These are phyloP conservation scores for Zygnema circumcarinatum DNA, from an alignment of 139 green algal genomes.

Conservation along the genomic window DNA sequence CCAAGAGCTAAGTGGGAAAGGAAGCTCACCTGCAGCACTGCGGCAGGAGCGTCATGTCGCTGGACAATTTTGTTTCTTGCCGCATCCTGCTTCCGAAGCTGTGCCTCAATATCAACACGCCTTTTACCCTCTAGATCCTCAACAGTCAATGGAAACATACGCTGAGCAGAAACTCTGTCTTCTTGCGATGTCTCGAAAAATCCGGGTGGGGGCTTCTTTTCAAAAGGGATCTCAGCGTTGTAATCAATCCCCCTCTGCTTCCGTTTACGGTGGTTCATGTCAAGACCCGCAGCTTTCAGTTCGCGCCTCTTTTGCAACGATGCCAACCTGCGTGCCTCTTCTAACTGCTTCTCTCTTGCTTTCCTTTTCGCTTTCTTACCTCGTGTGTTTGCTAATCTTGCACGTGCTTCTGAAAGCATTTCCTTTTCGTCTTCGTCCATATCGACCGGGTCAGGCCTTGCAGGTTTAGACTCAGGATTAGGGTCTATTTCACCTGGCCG, in stretches of 20 bases:
- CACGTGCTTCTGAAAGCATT: constrained; percentile 96
- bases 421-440: constrained; percentile 99
- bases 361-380: constrained; percentile 99
- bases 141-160: constrained; percentile 85
- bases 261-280: constrained; percentile 65
- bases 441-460: constrained; percentile 92
- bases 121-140: constrained; percentile 90
- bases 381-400: constrained; percentile 96
- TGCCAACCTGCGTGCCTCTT: constrained; percentile 94
- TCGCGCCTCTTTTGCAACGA: constrained; percentile 90
- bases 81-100: constrained; percentile 83
- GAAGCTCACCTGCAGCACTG: constrained; percentile 42
- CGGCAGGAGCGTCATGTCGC: constrained; percentile 23
- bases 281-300: constrained; percentile 76
- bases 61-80: constrained; percentile 75
- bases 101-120: constrained; percentile 86
- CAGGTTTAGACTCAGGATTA: constrained; percentile 93
- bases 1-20: no score
- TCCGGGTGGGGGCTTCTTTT: constrained; percentile 82
- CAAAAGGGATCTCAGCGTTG: constrained; percentile 80
- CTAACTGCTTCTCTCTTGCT: constrained; percentile 94
- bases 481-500: constrained; percentile 97
- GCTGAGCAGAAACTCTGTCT: constrained; percentile 65
- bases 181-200: constrained; percentile 90
- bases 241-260: constrained; percentile 69